Evolutionary conservation across 148 eudicot species (phyloP).

Genomic region (Heliamphora exappendiculata): DNA sequence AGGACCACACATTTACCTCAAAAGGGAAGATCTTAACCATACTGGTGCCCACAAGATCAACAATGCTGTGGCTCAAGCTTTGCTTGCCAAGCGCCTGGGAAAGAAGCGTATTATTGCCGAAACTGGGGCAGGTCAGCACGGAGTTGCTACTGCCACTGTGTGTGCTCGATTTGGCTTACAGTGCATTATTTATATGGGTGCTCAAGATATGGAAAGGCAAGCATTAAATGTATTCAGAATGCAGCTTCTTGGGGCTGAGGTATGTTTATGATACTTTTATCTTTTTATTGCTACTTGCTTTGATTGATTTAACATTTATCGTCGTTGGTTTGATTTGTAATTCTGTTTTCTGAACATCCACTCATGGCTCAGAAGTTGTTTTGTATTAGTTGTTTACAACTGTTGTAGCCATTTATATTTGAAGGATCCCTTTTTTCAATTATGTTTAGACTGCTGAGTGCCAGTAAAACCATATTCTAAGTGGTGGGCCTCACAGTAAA

Average conservation of each 20-base stretch:
- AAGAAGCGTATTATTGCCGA: conserved; percentile 94
- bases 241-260: conserved; percentile 99
- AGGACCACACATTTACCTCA: conserved; percentile 80
- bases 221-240: conserved; percentile 85
- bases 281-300: not conserved
- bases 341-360: not conserved
- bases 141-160: conserved; percentile 96
- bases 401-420: not conserved
- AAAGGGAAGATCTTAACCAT: conserved; percentile 94
- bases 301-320: not conserved
- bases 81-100: conserved; percentile 84
- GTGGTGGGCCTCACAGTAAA: not conserved
- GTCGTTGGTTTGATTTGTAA: not conserved
- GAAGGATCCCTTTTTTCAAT: not conserved
- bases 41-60: conserved; percentile 94
- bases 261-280: conserved; percentile 20
- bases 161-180: conserved; percentile 93
- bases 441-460: not conserved
- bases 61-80: conserved; percentile 94
- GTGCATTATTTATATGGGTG: conserved; percentile 90
- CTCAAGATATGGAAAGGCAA: conserved; percentile 98
- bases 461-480: not conserved
- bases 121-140: conserved; percentile 99
- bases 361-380: not conserved
- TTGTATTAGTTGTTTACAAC: not conserved